Conservation (phyloP, 75 land plant species). For the Pinus albicaulis region DNA sequence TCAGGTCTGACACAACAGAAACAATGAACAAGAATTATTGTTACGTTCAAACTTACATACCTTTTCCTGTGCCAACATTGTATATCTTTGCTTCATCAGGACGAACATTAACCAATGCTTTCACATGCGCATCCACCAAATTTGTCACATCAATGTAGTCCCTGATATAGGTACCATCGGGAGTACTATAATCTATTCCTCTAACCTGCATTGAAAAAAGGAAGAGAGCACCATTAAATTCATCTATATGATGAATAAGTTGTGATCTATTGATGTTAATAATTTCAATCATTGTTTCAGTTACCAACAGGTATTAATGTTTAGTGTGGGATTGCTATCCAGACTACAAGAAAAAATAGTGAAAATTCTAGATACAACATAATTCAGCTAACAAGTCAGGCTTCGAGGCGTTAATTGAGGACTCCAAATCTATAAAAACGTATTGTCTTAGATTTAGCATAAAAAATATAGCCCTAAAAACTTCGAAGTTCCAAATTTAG, state of each 20-base stretch:
- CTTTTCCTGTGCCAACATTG: constrained; percentile 95
- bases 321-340: too few species aligned
- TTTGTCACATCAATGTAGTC: constrained; percentile 96
- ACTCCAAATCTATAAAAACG: background rate
- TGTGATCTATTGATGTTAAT: background rate
- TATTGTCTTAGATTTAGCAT: background rate
- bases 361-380: background rate
- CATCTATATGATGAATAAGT: background rate
- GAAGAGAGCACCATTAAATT: background rate
- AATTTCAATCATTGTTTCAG: background rate
- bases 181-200: constrained; percentile 81
- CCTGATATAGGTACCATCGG: constrained; percentile 87
- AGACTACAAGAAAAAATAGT: background rate
- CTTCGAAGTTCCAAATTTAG: background rate
- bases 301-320: background rate
- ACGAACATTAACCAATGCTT: constrained; percentile 68
- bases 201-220: constrained; percentile 42
- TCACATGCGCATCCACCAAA: constrained; percentile 93
- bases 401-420: background rate
- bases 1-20: background rate
- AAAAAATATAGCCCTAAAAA: background rate
- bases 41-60: constrained; percentile 19
- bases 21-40: background rate
- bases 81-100: constrained; percentile 67
- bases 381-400: background rate